phyloP scores from a whole-genome alignment of 2,329 filamentous ascomycete species.

The Ophiostoma piceae region DNA sequence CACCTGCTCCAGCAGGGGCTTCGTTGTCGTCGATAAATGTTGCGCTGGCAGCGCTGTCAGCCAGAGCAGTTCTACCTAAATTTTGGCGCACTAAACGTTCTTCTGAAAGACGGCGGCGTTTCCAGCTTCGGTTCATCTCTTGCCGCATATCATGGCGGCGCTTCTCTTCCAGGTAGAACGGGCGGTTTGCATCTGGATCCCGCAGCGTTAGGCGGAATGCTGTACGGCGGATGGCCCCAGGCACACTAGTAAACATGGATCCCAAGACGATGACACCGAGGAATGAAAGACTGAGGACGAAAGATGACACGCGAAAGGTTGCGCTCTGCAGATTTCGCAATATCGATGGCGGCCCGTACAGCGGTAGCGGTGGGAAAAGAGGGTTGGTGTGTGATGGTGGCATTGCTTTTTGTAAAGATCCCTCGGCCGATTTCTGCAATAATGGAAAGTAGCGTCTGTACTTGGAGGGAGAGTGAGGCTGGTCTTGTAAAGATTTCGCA shows the following conservation, averaged over 20 bases:
- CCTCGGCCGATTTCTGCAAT: constrained; percentile 38
- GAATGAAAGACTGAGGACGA: constrained; percentile 72
- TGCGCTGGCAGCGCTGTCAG: not conserved
- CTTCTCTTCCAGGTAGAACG: constrained; percentile 69
- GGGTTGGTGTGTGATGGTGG: constrained; percentile 69
- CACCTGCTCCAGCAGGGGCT: constrained; percentile 31
- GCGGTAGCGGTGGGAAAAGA: constrained; percentile 75
- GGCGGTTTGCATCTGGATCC: constrained; percentile 56
- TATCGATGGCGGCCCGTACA: constrained; percentile 70
- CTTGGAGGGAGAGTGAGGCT: constrained; percentile 23
- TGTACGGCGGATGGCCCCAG: constrained; percentile 44
- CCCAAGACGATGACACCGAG: constrained; percentile 70
- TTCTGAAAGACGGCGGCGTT: constrained; percentile 36
- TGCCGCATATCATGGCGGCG: constrained; percentile 52
- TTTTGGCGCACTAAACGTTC: constrained; percentile 31
- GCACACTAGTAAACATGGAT: constrained; percentile 63
- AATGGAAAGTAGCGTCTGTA: constrained; percentile 32
- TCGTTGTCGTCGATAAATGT: constrained; percentile 37
- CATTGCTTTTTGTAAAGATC: constrained; percentile 42
- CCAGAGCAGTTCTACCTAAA: not conserved
- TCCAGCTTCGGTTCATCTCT: constrained; percentile 60
- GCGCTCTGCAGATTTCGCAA: constrained; percentile 61
- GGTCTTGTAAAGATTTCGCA: not conserved
- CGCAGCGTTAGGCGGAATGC: constrained; percentile 53
- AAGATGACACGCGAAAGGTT: constrained; percentile 61